Conservation (phyloP, 1,139 yeast genomes). For the Geotrichum phurueaensis region DNA sequence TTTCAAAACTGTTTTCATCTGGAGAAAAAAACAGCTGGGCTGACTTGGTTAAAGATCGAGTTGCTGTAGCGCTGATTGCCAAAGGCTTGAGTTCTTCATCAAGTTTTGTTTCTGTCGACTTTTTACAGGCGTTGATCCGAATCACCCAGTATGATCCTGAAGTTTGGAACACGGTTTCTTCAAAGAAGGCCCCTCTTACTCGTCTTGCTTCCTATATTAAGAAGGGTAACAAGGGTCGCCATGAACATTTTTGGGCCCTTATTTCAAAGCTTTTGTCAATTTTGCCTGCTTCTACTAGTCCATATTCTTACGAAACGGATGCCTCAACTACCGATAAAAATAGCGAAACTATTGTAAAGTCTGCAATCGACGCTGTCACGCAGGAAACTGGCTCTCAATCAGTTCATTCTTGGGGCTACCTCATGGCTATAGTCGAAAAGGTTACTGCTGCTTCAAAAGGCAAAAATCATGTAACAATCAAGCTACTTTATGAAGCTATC, state of each 20-base stretch:
- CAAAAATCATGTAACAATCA: constrained; percentile 4
- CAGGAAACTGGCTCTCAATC: constrained; percentile 21
- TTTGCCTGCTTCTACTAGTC: constrained; percentile 23
- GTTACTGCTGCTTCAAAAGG: constrained; percentile 11
- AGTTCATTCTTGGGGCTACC: constrained; percentile 26
- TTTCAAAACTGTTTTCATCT: constrained; percentile 7
- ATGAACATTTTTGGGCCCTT: constrained; percentile 29
- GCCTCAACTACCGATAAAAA: constrained; percentile 19
- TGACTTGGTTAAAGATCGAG: constrained; percentile 5
- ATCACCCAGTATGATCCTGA: constrained; percentile 27
- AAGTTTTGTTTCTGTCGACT: constrained; percentile 27
- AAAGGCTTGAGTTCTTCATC: constrained; percentile 30
- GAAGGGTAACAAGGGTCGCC: constrained; percentile 26
- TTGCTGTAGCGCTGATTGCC: constrained; percentile 21
- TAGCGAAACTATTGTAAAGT: constrained; percentile 19
- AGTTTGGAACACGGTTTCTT: constrained; percentile 25
- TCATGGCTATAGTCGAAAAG: constrained; percentile 25
- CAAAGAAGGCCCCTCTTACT: constrained; percentile 22
- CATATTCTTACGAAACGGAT: constrained; percentile 20
- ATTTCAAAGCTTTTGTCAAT: constrained; percentile 24
- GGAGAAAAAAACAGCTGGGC: constrained; percentile 1
- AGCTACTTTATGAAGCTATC: constrained; percentile 13
- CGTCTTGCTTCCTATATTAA: constrained; percentile 19
- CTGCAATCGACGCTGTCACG: constrained; percentile 29
- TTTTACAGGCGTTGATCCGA: constrained; percentile 29